Evolutionary conservation across 2,329 filamentous ascomycete species (phyloP).

Genomic region (Drechslerella stenobrocha): DNA sequence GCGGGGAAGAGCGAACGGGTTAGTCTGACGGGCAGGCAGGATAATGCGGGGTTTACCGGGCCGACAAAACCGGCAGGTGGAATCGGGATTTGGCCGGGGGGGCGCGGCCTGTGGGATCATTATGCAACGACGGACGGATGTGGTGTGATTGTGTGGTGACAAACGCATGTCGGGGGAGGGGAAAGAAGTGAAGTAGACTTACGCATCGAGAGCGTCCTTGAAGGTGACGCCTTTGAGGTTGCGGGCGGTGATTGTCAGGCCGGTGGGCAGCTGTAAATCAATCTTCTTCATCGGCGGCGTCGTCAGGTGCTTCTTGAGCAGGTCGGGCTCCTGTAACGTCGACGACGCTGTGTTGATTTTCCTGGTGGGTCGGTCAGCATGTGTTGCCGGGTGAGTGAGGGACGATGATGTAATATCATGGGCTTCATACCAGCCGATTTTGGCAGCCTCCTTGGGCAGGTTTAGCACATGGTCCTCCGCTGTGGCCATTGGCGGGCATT

Average conservation of each 20-base stretch:
- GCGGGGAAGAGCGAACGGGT: constrained; percentile 1
- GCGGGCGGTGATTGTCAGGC: constrained; percentile 81
- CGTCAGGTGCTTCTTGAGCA: constrained; percentile 78
- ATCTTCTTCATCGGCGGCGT: constrained; percentile 88
- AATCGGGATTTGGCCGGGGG: no score
- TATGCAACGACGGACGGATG: not conserved
- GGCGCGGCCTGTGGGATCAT: not conserved
- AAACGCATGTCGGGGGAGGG: constrained; percentile 11
- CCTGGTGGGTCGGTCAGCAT: constrained; percentile 60
- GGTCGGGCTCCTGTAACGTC: constrained; percentile 71
- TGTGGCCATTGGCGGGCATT: not conserved
- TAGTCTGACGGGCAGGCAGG: constrained; percentile 31
- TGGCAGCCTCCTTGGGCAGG: constrained; percentile 21
- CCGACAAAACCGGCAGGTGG: constrained; percentile 1
- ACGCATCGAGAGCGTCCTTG: constrained; percentile 85
- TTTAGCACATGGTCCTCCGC: constrained; percentile 2
- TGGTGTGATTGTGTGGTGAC: constrained; percentile 15
- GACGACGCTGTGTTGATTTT: constrained; percentile 87
- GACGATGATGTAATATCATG: constrained; percentile 24
- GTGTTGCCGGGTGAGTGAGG: no score
- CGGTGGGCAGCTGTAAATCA: constrained; percentile 86
- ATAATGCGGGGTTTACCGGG: not conserved
- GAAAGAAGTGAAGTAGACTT: constrained; percentile 13
- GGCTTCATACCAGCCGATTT: constrained; percentile 37
- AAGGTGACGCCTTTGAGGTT: constrained; percentile 95